A percentile compares a stretch with the other conserved stretches of the same genome.
Conservation (phyloP, 2,329 filamentous ascomycete genomes). For the Colletotrichum tabaci region DNA sequence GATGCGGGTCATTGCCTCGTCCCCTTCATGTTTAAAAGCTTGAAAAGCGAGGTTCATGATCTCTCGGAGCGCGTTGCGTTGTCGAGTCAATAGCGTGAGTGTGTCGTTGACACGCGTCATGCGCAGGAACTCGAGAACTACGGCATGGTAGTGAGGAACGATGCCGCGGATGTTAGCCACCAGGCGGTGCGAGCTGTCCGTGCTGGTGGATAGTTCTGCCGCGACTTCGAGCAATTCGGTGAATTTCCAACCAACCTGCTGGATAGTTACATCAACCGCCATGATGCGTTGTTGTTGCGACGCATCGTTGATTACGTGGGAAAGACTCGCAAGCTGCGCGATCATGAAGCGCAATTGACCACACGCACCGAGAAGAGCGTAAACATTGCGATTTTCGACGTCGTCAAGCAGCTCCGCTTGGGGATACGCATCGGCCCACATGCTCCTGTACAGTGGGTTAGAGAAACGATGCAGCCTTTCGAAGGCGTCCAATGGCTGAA, state of each 20-base stretch:
- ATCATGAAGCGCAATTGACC: conserved; percentile 52
- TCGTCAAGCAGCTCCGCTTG: conserved; percentile 54
- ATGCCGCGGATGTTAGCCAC: conserved; percentile 53
- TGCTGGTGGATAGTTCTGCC: conserved; percentile 44
- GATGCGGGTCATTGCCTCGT: conserved; percentile 50
- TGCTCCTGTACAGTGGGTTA: conserved; percentile 51
- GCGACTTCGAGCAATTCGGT: conserved; percentile 49
- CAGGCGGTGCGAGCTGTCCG: conserved; percentile 49
- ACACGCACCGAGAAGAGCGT: conserved; percentile 49
- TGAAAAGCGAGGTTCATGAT: conserved; percentile 54
- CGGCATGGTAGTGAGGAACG: conserved; percentile 54
- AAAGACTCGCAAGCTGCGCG: conserved; percentile 46
- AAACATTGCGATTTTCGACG: conserved; percentile 53
- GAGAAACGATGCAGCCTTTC: conserved; percentile 52
- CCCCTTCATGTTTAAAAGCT: conserved; percentile 51
- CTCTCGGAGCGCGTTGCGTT: conserved; percentile 33
- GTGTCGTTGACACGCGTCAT: conserved; percentile 39
- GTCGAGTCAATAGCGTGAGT: conserved; percentile 35
- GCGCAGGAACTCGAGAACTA: conserved; percentile 50
- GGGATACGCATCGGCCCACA: conserved; percentile 53
- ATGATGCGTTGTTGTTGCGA: conserved; percentile 43
- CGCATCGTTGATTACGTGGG: conserved; percentile 43
- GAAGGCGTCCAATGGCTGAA: conserved; percentile 44
- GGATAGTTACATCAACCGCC: conserved; percentile 45
- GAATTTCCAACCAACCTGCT: conserved; percentile 45